These are phyloP conservation scores for Paramecium tetraurelia DNA, from an alignment of 73 alveolate species.

Conservation along the genomic window DNA sequence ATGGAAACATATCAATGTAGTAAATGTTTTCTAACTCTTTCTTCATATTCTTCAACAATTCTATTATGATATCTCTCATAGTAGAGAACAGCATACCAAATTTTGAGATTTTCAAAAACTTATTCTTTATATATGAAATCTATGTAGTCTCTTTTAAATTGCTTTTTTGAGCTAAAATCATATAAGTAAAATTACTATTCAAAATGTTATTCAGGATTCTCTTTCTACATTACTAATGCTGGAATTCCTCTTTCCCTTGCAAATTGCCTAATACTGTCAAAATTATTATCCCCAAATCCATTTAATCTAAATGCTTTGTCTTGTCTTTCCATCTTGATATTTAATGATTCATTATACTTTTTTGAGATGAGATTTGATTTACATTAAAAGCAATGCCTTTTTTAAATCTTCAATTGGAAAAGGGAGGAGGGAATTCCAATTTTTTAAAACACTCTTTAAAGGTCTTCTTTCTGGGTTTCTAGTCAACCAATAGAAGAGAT, in stretches of 20 bases:
- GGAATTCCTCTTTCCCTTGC: conserved; percentile 69
- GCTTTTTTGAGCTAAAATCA: conserved; percentile 3
- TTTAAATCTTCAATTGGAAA: conserved; percentile 55
- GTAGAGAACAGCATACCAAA: conserved; percentile 60
- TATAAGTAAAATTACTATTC: neutral
- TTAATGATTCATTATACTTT: neutral
- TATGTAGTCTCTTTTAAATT: conserved; percentile 48
- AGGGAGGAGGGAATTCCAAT: conserved; percentile 37
- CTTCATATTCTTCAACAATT: conserved; percentile 28
- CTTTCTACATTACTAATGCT: conserved; percentile 17
- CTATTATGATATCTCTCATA: conserved; percentile 56
- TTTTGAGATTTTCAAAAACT: conserved; percentile 46
- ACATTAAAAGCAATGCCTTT: conserved; percentile 6
- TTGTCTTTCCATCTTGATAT: neutral
- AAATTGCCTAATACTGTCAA: conserved; percentile 28
- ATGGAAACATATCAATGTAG: conserved; percentile 29
- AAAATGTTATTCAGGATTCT: neutral
- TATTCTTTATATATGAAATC: conserved; percentile 33
- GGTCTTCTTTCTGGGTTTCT: conserved; percentile 29
- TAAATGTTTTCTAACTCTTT: conserved; percentile 33
- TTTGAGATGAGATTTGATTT: conserved; percentile 43
- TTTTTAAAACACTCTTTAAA: conserved; percentile 27
- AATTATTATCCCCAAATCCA: conserved; percentile 47
- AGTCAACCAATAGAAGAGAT: conserved; percentile 13
- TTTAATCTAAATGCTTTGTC: conserved; percentile 51